Evolutionary conservation across 805 yeast species (phyloP).

Genomic region (Wickerhamomyces chambardii): DNA sequence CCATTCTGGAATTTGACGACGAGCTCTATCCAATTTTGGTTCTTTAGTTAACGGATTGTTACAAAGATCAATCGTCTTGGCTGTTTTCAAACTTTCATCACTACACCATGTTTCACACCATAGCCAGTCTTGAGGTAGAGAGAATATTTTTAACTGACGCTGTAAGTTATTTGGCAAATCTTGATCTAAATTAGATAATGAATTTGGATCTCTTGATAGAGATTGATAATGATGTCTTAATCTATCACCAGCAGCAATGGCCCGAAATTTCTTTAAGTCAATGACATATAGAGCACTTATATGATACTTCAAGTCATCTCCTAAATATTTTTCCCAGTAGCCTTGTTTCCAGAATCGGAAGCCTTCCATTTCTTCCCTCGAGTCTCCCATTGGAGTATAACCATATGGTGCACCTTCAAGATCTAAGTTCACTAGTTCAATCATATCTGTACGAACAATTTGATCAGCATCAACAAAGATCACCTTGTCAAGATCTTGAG

Average conservation of each 20-base stretch:
- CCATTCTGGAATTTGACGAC: slow-evolving; percentile 79
- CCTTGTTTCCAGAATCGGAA: slow-evolving; percentile 91
- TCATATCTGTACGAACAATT: slow-evolving; percentile 65
- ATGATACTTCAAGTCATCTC: slow-evolving; percentile 49
- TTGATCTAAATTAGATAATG: slow-evolving; percentile 81
- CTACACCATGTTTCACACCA: slow-evolving; percentile 96
- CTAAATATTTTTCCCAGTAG: slow-evolving; percentile 67
- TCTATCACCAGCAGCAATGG: slow-evolving; percentile 65
- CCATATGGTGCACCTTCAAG: slow-evolving; percentile 81
- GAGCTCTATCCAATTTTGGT: slow-evolving; percentile 66
- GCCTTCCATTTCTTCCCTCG: slow-evolving; percentile 73
- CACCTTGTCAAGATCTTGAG: slow-evolving; percentile 63
- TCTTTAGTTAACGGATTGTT: slow-evolving; percentile 80
- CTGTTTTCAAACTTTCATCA: slow-evolving; percentile 46
- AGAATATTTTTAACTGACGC: slow-evolving; percentile 50
- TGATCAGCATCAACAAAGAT: slow-evolving; percentile 87
- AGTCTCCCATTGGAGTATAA: slow-evolving; percentile 81
- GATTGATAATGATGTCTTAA: slow-evolving; percentile 80
- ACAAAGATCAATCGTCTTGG: slow-evolving; percentile 78
- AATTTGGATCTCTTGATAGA: slow-evolving; percentile 68
- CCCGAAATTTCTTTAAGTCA: slow-evolving; percentile 61
- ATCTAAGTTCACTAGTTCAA: slow-evolving; percentile 59
- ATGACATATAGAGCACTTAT: slow-evolving; percentile 81
- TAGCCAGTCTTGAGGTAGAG: slow-evolving; percentile 77
- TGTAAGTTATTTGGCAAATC: slow-evolving; percentile 91